These are phyloP conservation scores for Tylopilus rubrobrunneus DNA, from an alignment of 768 basidiomycete species.

Conservation along the genomic window DNA sequence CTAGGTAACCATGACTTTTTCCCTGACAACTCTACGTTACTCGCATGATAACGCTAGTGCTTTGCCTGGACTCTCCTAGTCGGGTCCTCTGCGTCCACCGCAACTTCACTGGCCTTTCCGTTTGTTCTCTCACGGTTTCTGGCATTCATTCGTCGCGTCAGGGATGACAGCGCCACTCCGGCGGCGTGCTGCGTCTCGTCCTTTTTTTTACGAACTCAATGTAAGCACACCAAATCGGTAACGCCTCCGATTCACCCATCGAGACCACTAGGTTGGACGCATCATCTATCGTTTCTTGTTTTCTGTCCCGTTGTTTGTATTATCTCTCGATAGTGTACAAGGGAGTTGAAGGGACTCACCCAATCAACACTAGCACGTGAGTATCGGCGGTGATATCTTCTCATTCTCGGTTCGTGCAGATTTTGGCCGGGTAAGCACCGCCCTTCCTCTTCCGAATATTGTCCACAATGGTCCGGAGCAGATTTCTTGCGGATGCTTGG, in stretches of 20 bases:
- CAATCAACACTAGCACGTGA: constrained; percentile 53
- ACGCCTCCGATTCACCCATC: background rate
- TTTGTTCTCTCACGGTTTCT: constrained; percentile 73
- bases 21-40: constrained; percentile 3
- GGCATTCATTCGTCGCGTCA: constrained; percentile 63
- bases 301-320: constrained; percentile 61
- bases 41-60: constrained; percentile 40
- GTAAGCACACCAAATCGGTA: constrained; percentile 39
- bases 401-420: constrained; percentile 29
- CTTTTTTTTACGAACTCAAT: constrained; percentile 73
- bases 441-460: background rate
- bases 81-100: constrained; percentile 61
- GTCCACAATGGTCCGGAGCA: constrained; percentile 13
- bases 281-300: constrained; percentile 75
- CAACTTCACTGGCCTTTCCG: constrained; percentile 66
- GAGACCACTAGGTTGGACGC: constrained; percentile 49
- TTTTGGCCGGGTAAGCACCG: constrained; percentile 53
- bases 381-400: constrained; percentile 27
- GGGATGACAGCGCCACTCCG: constrained; percentile 68
- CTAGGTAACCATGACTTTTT: constrained; percentile 36
- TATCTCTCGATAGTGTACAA: constrained; percentile 62
- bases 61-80: constrained; percentile 74
- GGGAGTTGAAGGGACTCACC: constrained; percentile 32
- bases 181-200: constrained; percentile 64
- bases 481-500: constrained; percentile 72